These are phyloP conservation scores for Nakazawaea molendinolei DNA, from an alignment of 805 yeast species.

Conservation along the genomic window DNA sequence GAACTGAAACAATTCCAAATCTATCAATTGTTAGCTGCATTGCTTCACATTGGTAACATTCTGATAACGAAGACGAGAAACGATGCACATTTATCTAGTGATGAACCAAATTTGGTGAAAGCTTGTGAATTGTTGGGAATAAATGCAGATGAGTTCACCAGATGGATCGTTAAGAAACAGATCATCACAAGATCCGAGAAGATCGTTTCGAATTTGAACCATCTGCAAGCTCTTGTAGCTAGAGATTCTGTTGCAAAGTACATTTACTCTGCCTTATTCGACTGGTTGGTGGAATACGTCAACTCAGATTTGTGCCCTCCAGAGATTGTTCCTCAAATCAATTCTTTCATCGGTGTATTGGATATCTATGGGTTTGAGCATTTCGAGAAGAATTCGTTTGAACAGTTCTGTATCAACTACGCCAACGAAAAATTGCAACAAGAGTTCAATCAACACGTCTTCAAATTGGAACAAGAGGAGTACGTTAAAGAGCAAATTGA, in stretches of 20 bases:
- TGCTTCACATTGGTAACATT: slow-evolving; percentile 90
- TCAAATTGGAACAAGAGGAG: slow-evolving; percentile 95
- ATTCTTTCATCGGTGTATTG: slow-evolving; percentile 86
- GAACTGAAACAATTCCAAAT: slow-evolving; percentile 54
- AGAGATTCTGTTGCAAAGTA: slow-evolving; percentile 96
- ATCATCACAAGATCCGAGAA: slow-evolving; percentile 89
- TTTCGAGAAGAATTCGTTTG: slow-evolving; percentile 89
- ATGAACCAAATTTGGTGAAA: slow-evolving; percentile 76
- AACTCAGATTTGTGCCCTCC: slow-evolving; percentile 78
- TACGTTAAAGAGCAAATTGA: slow-evolving; percentile 87
- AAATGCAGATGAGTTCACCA: slow-evolving; percentile 65
- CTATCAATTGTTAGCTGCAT: slow-evolving; percentile 77
- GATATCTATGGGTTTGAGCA: slow-evolving; percentile 98
- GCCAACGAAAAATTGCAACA: slow-evolving; percentile 97
- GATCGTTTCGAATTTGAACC: slow-evolving; percentile 75
- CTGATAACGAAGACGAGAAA: slow-evolving; percentile 78
- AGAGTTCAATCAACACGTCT: slow-evolving; percentile 95
- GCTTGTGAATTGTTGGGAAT: slow-evolving; percentile 84
- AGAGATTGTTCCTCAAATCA: slow-evolving; percentile 49
- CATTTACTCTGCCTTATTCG: slow-evolving; percentile 86
- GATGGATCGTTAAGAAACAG: slow-evolving; percentile 91
- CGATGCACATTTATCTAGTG: slow-evolving; percentile 74
- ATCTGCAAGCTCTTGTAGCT: slow-evolving; percentile 81
- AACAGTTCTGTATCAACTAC: slow-evolving; percentile 94
- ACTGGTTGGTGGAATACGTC: slow-evolving; percentile 87